Percentiles rank a stretch among this genome's conserved stretches.
phyloP scores from a whole-genome alignment of 2,329 filamentous ascomycete species.

The Diplocarpon mali region DNA sequence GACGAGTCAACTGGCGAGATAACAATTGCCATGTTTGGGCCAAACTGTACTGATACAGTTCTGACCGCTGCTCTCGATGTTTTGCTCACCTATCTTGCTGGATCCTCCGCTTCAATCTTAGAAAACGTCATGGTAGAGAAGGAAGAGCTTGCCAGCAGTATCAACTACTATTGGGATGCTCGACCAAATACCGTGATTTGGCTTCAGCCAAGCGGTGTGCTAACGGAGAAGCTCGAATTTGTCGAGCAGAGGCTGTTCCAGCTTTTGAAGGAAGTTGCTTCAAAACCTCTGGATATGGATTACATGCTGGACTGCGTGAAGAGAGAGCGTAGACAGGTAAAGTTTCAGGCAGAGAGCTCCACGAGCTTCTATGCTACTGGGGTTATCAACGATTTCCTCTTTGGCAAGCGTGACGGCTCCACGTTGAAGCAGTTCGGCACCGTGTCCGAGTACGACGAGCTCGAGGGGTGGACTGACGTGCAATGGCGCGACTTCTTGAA shows the following conservation, averaged over 20 bases:
- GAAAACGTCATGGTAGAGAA: constrained; percentile 90
- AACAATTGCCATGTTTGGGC: constrained; percentile 76
- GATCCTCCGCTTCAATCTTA: constrained; percentile 83
- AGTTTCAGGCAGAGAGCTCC: constrained; percentile 72
- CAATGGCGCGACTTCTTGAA: constrained; percentile 76
- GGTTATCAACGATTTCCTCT: constrained; percentile 87
- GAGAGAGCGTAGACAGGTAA: constrained; percentile 69
- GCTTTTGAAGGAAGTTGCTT: constrained; percentile 69
- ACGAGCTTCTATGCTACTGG: constrained; percentile 72
- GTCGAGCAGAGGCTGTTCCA: constrained; percentile 82
- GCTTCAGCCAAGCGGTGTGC: constrained; percentile 78
- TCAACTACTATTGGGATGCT: constrained; percentile 68
- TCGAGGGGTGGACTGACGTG: constrained; percentile 71
- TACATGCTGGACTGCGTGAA: constrained; percentile 84
- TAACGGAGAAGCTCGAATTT: constrained; percentile 69
- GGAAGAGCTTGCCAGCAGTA: constrained; percentile 80
- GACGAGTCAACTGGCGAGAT: constrained; percentile 91
- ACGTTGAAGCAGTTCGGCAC: constrained; percentile 51
- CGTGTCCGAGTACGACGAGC: constrained; percentile 49
- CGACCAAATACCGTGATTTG: constrained; percentile 75
- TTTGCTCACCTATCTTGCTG: constrained; percentile 75
- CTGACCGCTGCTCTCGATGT: constrained; percentile 65
- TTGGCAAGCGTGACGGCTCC: constrained; percentile 74
- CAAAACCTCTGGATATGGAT: constrained; percentile 73
- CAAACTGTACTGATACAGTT: constrained; percentile 61